Conservation (phyloP, 2,329 filamentous ascomycete species). For the Cercospora beticola region DNA sequence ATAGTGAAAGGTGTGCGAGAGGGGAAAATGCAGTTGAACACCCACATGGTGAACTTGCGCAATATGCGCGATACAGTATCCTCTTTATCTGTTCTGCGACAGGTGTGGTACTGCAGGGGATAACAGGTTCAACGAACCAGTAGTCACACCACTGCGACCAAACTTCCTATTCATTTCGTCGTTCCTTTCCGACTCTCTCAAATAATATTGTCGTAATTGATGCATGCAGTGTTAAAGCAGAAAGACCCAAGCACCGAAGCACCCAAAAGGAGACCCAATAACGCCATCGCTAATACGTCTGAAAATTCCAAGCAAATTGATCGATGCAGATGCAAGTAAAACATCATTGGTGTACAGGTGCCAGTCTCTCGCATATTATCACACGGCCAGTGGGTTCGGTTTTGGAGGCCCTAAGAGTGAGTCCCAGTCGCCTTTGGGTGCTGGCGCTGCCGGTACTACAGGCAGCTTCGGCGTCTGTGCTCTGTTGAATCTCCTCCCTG, state of each 20-base stretch:
- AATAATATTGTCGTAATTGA: neutral
- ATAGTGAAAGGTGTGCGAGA: neutral
- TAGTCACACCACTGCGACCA: neutral
- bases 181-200: neutral
- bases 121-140: neutral
- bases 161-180: neutral
- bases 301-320: neutral
- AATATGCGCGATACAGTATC: neutral
- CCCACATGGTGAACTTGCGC: neutral
- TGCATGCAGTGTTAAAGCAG: neutral
- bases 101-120: neutral
- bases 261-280: neutral
- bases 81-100: neutral
- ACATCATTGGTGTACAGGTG: slow-evolving; percentile 9
- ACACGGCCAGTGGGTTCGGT: slow-evolving; percentile 15
- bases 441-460: slow-evolving; percentile 9
- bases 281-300: slow-evolving; percentile 12
- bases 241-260: neutral
- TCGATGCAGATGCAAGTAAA: neutral
- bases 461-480: slow-evolving; percentile 19
- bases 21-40: neutral
- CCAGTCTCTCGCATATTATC: neutral
- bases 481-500: slow-evolving; percentile 19
- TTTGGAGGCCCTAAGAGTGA: slow-evolving; percentile 18
- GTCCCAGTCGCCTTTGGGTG: slow-evolving; percentile 21